phyloP scores from a whole-genome alignment of 1,284 basidiomycete genomes.

The Abortiporus biennis region DNA sequence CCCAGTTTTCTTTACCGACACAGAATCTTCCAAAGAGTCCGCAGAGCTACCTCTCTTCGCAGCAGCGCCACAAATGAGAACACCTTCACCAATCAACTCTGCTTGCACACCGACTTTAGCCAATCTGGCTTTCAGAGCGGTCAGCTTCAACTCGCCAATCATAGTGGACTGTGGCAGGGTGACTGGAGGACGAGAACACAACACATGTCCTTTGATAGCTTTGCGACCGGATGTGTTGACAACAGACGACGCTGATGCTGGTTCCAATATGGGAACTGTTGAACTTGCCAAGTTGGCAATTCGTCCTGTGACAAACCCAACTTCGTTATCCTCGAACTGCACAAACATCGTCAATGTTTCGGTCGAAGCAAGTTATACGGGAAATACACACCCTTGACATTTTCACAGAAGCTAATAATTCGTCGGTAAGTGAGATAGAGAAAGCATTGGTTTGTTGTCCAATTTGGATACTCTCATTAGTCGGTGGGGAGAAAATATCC shows the following conservation, averaged over 20 bases:
- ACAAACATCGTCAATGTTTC: slow-evolving; percentile 2
- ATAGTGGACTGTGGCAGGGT: slow-evolving; percentile 82
- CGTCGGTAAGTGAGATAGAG: slow-evolving; percentile 90
- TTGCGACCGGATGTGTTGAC: slow-evolving; percentile 21
- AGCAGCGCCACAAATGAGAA: slow-evolving; percentile 84
- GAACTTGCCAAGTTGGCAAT: slow-evolving; percentile 81
- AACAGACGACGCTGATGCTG: slow-evolving; percentile 19
- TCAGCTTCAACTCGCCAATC: slow-evolving; percentile 93
- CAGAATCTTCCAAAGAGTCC: slow-evolving; percentile 61
- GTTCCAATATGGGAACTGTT: slow-evolving; percentile 65
- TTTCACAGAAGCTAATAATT: slow-evolving; percentile 72
- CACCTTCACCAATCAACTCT: slow-evolving; percentile 91
- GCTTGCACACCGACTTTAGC: slow-evolving; percentile 74
- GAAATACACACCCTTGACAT: slow-evolving; percentile 75
- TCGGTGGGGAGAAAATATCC: slow-evolving; percentile 79
- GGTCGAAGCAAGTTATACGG: no score
- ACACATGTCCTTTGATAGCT: slow-evolving; percentile 32
- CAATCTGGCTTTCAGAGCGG: slow-evolving; percentile 76
- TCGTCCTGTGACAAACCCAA: slow-evolving; percentile 85
- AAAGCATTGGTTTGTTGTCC: slow-evolving; percentile 96
- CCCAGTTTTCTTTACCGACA: slow-evolving; percentile 83
- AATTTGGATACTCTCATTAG: slow-evolving; percentile 77
- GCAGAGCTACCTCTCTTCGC: slow-evolving; percentile 39
- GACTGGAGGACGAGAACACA: slow-evolving; percentile 55
- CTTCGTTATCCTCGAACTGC: slow-evolving; percentile 96